Conservation (phyloP, 2,329 filamentous ascomycete species). For the Verruconis gallopava region DNA sequence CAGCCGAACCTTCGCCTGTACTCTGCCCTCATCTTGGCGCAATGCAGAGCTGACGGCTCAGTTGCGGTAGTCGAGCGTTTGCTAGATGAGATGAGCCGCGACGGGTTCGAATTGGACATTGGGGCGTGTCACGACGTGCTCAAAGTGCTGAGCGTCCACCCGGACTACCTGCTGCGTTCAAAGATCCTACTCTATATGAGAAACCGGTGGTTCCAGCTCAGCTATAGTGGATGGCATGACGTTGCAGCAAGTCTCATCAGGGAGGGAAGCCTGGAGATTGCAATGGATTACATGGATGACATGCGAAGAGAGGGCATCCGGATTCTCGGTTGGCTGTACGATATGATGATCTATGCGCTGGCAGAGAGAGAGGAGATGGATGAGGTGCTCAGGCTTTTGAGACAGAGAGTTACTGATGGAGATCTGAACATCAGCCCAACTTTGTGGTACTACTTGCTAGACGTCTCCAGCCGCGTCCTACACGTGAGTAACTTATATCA, state of each 20-base stretch:
- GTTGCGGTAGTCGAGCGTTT: constrained; percentile 48
- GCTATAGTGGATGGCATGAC: constrained; percentile 49
- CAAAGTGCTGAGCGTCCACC: constrained; percentile 65
- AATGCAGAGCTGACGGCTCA: constrained; percentile 55
- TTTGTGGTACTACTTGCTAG: constrained; percentile 62
- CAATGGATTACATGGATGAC: constrained; percentile 44
- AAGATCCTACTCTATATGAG: constrained; percentile 63
- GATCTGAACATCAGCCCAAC: constrained; percentile 34
- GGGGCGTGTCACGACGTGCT: constrained; percentile 60
- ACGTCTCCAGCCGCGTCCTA: constrained; percentile 52
- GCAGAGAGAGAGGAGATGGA: constrained; percentile 61
- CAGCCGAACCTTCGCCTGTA: constrained; percentile 50
- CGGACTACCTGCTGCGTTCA: constrained; percentile 65
- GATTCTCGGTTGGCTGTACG: constrained; percentile 62
- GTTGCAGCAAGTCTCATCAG: constrained; percentile 63
- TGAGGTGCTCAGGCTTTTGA: constrained; percentile 58
- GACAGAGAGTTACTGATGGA: constrained; percentile 37
- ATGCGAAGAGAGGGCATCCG: constrained; percentile 45
- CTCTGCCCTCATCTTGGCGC: constrained; percentile 60
- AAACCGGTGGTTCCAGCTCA: constrained; percentile 55
- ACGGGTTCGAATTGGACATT: constrained; percentile 49
- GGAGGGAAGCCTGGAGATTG: constrained; percentile 73
- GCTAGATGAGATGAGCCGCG: constrained; percentile 57
- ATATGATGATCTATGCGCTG: constrained; percentile 63
- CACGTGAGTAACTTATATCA: constrained; percentile 32